phyloP scores from a whole-genome alignment of 768 basidiomycete genomes.

The Lactifluus piperatus region DNA sequence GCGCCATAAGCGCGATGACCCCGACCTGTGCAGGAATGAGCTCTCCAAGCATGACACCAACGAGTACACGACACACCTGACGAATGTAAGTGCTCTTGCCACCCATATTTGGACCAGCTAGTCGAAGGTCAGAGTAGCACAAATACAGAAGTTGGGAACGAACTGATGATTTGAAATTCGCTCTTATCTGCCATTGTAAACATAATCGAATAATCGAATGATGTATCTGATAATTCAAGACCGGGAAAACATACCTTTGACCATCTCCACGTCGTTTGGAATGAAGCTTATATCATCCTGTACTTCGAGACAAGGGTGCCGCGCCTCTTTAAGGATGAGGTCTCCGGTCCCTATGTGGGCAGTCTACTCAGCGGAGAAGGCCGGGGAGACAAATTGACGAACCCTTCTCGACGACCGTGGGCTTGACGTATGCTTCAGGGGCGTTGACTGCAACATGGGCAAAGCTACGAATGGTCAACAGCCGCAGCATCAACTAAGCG shows the following conservation, averaged over 20 bases:
- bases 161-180: conserved; percentile 94
- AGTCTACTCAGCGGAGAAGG: background rate
- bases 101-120: conserved; percentile 97
- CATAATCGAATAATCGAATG: background rate
- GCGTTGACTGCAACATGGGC: conserved; percentile 87
- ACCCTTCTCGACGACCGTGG: conserved; percentile 72
- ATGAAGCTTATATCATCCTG: conserved; percentile 96
- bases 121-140: background rate
- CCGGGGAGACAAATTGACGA: conserved; percentile 1
- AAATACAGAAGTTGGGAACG: conserved; percentile 20
- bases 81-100: conserved; percentile 98
- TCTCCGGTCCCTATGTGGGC: conserved; percentile 57
- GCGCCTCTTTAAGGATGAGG: conserved; percentile 72
- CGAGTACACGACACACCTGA: conserved; percentile 40
- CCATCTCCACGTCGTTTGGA: conserved; percentile 91
- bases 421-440: conserved; percentile 83
- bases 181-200: conserved; percentile 46
- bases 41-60: background rate
- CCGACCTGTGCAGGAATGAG: conserved; percentile 53
- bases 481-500: background rate
- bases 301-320: conserved; percentile 95
- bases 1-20: conserved; percentile 94
- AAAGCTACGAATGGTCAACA: conserved; percentile 43
- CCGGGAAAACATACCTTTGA: conserved; percentile 48
- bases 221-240: background rate